Percentiles rank a stretch among this genome's conserved stretches.
Evolutionary conservation across 768 basidiomycete species (phyloP).

Genomic region (Cystoderma amianthinum): DNA sequence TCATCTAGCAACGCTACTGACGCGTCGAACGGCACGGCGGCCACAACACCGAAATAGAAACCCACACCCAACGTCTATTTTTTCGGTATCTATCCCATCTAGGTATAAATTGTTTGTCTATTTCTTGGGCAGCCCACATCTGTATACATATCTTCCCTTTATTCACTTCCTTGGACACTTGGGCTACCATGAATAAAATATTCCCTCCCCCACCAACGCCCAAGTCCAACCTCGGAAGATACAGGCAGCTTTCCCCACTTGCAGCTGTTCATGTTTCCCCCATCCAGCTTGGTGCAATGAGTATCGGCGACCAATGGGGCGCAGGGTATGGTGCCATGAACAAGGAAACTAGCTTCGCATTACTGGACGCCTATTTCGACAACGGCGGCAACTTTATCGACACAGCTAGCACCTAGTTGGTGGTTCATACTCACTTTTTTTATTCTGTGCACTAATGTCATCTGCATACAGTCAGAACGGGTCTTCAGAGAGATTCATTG

Average conservation of each 20-base stretch:
- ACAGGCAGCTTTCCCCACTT: slow-evolving; percentile 24
- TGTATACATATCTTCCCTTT: too few species aligned
- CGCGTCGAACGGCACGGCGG: too few species aligned
- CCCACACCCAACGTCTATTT: too few species aligned
- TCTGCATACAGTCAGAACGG: slow-evolving; percentile 37
- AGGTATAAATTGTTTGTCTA: too few species aligned
- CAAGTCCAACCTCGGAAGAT: slow-evolving; percentile 20
- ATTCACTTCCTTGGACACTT: not conserved
- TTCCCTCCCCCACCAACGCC: slow-evolving; percentile 18
- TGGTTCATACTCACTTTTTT: not conserved
- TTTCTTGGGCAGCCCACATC: too few species aligned
- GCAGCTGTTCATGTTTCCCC: slow-evolving; percentile 36
- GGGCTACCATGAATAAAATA: not conserved
- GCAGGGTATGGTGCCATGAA: slow-evolving; percentile 28
- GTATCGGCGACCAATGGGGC: slow-evolving; percentile 32
- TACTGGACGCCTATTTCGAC: slow-evolving; percentile 37
- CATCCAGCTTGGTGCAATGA: slow-evolving; percentile 33
- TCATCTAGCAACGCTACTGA: too few species aligned
- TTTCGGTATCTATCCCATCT: too few species aligned
- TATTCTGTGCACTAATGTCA: not conserved
- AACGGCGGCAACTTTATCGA: slow-evolving; percentile 44
- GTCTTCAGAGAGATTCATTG: slow-evolving; percentile 45
- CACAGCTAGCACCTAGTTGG: slow-evolving; percentile 38
- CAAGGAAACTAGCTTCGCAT: slow-evolving; percentile 35
- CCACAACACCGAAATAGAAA: too few species aligned